Conservation (phyloP, 192 early-diverging fungal species). For the Gaertneriomyces sp. region DNA sequence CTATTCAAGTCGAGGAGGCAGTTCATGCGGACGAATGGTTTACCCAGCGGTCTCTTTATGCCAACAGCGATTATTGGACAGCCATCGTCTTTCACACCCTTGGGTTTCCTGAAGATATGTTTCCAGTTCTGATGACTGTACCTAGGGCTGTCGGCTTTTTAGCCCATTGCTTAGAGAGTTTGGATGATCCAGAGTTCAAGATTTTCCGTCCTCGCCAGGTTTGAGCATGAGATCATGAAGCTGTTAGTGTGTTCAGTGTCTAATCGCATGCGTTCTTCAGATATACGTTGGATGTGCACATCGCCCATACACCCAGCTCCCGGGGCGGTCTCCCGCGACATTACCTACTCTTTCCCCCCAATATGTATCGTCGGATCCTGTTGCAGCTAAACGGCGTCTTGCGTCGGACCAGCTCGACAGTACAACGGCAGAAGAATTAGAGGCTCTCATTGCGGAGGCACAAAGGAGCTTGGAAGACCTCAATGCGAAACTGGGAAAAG, state of each 20-base stretch:
- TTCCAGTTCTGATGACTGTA: slow-evolving; percentile 53
- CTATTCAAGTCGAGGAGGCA: slow-evolving; percentile 54
- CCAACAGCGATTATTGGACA: slow-evolving; percentile 54
- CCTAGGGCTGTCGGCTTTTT: slow-evolving; percentile 47
- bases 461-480: slow-evolving; percentile 21
- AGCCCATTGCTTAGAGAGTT: slow-evolving; percentile 49
- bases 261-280: slow-evolving; percentile 1
- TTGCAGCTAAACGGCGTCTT: slow-evolving; percentile 23
- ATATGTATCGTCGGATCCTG: slow-evolving; percentile 21
- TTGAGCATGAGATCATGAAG: neutral
- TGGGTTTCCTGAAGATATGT: slow-evolving; percentile 54
- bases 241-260: neutral
- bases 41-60: slow-evolving; percentile 49
- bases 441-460: slow-evolving; percentile 17
- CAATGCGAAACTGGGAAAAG: slow-evolving; percentile 5
- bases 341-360: slow-evolving; percentile 4
- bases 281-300: slow-evolving; percentile 51
- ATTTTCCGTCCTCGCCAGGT: slow-evolving; percentile 65
- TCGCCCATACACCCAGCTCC: slow-evolving; percentile 21
- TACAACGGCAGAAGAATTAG: slow-evolving; percentile 13
- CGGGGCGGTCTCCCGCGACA: neutral
- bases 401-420: slow-evolving; percentile 12
- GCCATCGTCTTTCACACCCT: slow-evolving; percentile 50
- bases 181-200: slow-evolving; percentile 51
- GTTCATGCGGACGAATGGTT: slow-evolving; percentile 45